Evolutionary conservation across 1,284 basidiomycete genomes (phyloP).

Genomic region (Ceratobasidium sp.): DNA sequence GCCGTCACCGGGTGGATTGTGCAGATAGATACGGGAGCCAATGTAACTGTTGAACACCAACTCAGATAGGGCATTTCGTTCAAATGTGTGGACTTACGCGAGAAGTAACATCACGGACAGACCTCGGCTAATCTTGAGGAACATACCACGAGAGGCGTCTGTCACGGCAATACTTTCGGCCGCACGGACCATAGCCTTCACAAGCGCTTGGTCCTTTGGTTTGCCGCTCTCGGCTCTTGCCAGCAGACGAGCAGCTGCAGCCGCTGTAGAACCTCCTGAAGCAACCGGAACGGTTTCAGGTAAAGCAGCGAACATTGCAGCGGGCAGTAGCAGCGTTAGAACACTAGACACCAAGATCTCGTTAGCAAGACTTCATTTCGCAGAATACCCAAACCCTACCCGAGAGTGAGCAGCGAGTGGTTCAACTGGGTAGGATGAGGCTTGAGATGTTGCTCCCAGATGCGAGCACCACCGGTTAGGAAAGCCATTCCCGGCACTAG

Average conservation of each 20-base stretch:
- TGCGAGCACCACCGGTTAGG: slow-evolving; percentile 63
- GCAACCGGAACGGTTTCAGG: slow-evolving; percentile 39
- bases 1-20: slow-evolving; percentile 68
- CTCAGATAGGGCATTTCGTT: too few species aligned
- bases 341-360: slow-evolving; percentile 57
- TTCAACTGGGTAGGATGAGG: slow-evolving; percentile 64
- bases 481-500: slow-evolving; percentile 67
- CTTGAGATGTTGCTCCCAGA: slow-evolving; percentile 59
- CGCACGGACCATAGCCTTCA: slow-evolving; percentile 25
- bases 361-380: background rate
- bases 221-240: slow-evolving; percentile 18
- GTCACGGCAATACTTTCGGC: slow-evolving; percentile 47
- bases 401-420: slow-evolving; percentile 66
- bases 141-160: slow-evolving; percentile 52
- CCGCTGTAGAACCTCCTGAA: slow-evolving; percentile 13
- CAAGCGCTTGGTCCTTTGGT: slow-evolving; percentile 16
- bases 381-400: slow-evolving; percentile 52
- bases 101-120: slow-evolving; percentile 64
- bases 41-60: slow-evolving; percentile 59
- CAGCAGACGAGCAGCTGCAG: slow-evolving; percentile 20
- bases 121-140: slow-evolving; percentile 67
- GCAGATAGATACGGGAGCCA: slow-evolving; percentile 67
- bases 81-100: slow-evolving; percentile 56
- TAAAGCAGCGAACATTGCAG: slow-evolving; percentile 66
- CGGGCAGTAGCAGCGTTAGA: slow-evolving; percentile 64